These are phyloP conservation scores for Globisporangium apiculatum DNA, from an alignment of 352 stramenopile species.

Conservation along the genomic window DNA sequence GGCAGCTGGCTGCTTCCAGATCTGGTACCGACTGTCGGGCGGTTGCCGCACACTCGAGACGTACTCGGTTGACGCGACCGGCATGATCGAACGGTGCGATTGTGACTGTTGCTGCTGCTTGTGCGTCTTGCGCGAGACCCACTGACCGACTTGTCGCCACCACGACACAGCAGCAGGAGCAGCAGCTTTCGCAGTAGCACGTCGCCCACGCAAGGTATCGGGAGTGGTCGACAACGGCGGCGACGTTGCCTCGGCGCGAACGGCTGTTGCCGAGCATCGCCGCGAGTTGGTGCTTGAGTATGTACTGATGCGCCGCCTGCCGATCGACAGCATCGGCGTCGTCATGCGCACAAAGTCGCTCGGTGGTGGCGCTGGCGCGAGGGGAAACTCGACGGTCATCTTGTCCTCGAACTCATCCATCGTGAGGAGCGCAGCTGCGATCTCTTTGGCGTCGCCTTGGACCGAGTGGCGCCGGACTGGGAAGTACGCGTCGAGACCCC, in stretches of 20 bases:
- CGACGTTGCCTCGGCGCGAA: not conserved
- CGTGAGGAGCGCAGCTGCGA: constrained; percentile 17
- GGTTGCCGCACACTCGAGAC: not conserved
- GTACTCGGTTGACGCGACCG: not conserved
- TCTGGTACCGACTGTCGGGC: constrained; percentile 12
- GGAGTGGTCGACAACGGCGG: not conserved
- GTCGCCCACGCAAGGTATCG: not conserved
- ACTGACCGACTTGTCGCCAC: not conserved
- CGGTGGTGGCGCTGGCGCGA: not conserved
- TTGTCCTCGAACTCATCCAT: constrained; percentile 7
- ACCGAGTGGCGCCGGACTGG: constrained; percentile 27
- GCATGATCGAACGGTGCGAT: not conserved
- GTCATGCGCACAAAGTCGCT: not conserved
- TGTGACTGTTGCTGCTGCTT: not conserved
- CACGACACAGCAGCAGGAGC: not conserved
- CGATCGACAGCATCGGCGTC: not conserved
- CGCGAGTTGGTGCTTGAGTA: constrained; percentile 1
- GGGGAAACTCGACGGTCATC: constrained; percentile 5
- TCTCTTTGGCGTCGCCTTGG: constrained; percentile 15
- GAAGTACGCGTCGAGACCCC: constrained; percentile 1
- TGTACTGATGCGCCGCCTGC: not conserved
- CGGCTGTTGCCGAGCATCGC: not conserved
- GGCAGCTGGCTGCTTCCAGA: constrained; percentile 12
- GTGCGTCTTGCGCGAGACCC: not conserved
- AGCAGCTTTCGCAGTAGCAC: not conserved